Conservation (phyloP, 1,284 basidiomycete genomes). For the Cutaneotrichosporon spelunceum region DNA sequence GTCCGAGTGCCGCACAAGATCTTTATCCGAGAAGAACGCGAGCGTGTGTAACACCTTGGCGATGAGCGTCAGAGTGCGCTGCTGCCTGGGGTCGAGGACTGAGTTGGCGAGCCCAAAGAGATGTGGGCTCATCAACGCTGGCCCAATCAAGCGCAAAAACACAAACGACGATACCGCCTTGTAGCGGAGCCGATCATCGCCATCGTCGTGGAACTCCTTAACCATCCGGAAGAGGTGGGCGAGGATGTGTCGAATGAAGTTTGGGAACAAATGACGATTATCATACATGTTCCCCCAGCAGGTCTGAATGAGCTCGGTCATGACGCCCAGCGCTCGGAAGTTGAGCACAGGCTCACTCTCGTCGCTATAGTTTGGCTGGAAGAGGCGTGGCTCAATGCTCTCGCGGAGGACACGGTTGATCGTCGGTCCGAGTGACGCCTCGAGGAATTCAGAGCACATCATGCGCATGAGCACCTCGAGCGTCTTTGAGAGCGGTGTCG, state of each 20-base stretch:
- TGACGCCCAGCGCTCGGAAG: slow-evolving; percentile 5
- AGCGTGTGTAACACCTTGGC: slow-evolving; percentile 38
- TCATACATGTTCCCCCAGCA: slow-evolving; percentile 36
- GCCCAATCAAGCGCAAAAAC: slow-evolving; percentile 39
- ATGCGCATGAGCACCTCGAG: slow-evolving; percentile 36
- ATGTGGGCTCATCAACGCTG: slow-evolving; percentile 38
- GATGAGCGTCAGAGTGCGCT: slow-evolving; percentile 29
- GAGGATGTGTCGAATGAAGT: slow-evolving; percentile 30
- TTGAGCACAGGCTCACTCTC: slow-evolving; percentile 11
- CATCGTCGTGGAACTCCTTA: slow-evolving; percentile 28
- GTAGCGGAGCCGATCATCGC: slow-evolving; percentile 28
- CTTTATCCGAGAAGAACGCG: slow-evolving; percentile 35
- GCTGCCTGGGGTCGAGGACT: slow-evolving; percentile 20
- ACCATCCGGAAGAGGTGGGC: slow-evolving; percentile 29
- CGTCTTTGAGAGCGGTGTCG: slow-evolving; percentile 33
- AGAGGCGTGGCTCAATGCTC: slow-evolving; percentile 15
- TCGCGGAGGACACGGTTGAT: slow-evolving; percentile 17
- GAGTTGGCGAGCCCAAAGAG: slow-evolving; percentile 33
- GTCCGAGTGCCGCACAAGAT: slow-evolving; percentile 28
- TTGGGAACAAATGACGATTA: slow-evolving; percentile 32
- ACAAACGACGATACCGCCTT: slow-evolving; percentile 42
- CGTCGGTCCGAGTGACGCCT: slow-evolving; percentile 29
- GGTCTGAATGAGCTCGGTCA: slow-evolving; percentile 21
- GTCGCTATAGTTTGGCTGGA: slow-evolving; percentile 7
- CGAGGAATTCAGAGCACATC: slow-evolving; percentile 30